These are phyloP conservation scores for Adansonia grandidieri DNA, from an alignment of 441 rosid species.

Conservation along the genomic window DNA sequence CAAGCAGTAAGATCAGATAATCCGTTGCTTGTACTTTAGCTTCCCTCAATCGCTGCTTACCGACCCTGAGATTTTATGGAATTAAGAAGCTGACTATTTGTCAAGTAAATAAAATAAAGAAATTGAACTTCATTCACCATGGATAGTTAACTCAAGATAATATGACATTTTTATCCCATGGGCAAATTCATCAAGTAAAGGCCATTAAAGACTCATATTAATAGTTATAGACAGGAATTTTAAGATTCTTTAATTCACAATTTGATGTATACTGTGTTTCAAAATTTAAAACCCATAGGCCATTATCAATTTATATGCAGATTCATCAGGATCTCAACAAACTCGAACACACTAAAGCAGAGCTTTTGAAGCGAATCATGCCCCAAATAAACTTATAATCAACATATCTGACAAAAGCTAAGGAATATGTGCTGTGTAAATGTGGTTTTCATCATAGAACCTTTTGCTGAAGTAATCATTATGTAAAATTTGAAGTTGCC, in stretches of 20 bases:
- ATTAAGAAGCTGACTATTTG: conserved; percentile 23
- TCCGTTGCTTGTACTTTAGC: conserved; percentile 76
- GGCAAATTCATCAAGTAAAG: conserved; percentile 8
- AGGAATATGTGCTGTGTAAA: background rate
- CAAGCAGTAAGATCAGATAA: conserved; percentile 84
- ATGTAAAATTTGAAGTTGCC: background rate
- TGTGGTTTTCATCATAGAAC: background rate
- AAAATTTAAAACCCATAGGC: background rate
- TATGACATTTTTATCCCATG: too few relatives aligned
- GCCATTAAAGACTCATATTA: background rate
- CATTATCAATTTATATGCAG: background rate
- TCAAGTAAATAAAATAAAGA: background rate
- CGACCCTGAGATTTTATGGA: conserved; percentile 54
- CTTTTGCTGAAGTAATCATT: background rate
- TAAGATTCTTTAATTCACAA: background rate
- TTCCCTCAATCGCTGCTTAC: conserved; percentile 86
- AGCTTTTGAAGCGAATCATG: background rate
- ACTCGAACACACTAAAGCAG: background rate
- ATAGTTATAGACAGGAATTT: too few relatives aligned
- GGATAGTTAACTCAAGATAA: conserved; percentile 2
- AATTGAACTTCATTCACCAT: background rate
- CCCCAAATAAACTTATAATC: background rate
- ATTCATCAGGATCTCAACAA: background rate
- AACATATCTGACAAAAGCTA: background rate
- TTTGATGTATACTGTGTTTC: background rate